A percentile compares a stretch with the other conserved stretches of the same genome.
Conservation (phyloP, 2,329 filamentous ascomycete species). For the Chaetomiaceae sp. region DNA sequence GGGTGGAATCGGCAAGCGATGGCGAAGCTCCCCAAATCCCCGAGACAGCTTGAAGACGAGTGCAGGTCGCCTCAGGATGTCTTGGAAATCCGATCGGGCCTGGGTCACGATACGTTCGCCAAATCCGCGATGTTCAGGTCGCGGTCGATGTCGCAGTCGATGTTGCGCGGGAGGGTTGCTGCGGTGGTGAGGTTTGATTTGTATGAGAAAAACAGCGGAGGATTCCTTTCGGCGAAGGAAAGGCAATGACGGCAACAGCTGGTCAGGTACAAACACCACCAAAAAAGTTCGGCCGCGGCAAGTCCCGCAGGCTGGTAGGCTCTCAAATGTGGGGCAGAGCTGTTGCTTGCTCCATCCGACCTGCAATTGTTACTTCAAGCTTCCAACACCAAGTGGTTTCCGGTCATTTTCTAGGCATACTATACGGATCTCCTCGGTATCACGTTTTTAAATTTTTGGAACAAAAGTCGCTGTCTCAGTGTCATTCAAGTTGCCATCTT, state of each 20-base stretch:
- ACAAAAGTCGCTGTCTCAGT: too few species aligned
- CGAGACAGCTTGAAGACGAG: slow-evolving; percentile 25
- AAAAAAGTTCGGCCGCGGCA: slow-evolving; percentile 24
- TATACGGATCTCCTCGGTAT: too few species aligned
- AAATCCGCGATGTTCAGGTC: slow-evolving; percentile 1
- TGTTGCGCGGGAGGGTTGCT: slow-evolving; percentile 9
- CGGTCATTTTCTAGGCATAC: too few species aligned
- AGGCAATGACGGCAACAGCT: slow-evolving; percentile 27
- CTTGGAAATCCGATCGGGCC: slow-evolving; percentile 10
- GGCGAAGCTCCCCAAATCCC: slow-evolving; percentile 19
- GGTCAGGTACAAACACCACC: slow-evolving; percentile 26
- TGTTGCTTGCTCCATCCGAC: too few species aligned
- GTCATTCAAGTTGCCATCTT: too few species aligned
- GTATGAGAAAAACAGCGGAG: slow-evolving; percentile 16
- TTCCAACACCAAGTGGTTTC: too few species aligned
- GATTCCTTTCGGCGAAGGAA: slow-evolving; percentile 22
- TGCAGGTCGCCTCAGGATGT: slow-evolving; percentile 28
- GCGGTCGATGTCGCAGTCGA: slow-evolving; percentile 13
- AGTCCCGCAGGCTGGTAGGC: slow-evolving; percentile 19
- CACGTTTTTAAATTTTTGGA: too few species aligned
- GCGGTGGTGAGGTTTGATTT: slow-evolving; percentile 13
- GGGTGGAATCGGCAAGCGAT: slow-evolving; percentile 8
- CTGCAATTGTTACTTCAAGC: too few species aligned
- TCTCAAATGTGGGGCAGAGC: slow-evolving; percentile 19
- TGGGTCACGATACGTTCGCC: background rate